A percentile compares a stretch with the other conserved stretches of the same genome.
Conservation (phyloP, 2,329 filamentous ascomycete genomes). For the Fusarium hostae region DNA sequence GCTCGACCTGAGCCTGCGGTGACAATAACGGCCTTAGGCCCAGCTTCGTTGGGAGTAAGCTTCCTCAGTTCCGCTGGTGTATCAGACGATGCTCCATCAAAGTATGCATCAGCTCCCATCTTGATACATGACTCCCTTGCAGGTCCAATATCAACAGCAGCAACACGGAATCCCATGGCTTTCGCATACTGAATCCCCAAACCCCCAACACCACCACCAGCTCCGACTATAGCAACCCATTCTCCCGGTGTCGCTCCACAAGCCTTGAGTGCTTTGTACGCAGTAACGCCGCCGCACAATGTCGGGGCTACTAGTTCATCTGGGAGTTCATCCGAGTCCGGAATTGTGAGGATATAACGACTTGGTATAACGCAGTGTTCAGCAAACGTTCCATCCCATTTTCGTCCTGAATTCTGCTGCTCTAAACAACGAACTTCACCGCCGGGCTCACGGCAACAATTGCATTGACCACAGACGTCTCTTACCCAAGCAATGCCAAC, state of each 20-base stretch:
- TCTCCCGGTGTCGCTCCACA: conserved; percentile 48
- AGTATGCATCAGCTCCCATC: conserved; percentile 51
- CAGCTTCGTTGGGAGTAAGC: background rate
- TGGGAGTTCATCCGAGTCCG: conserved; percentile 38
- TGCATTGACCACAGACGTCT: conserved; percentile 50
- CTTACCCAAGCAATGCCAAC: conserved; percentile 35
- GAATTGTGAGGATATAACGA: conserved; percentile 46
- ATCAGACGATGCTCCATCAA: conserved; percentile 44
- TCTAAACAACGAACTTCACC: conserved; percentile 51
- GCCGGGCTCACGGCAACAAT: conserved; percentile 48
- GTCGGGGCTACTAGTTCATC: conserved; percentile 55
- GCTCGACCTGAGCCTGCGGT: conserved; percentile 46
- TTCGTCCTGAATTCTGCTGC: conserved; percentile 48
- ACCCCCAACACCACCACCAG: conserved; percentile 54
- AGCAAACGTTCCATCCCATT: conserved; percentile 53
- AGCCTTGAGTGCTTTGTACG: conserved; percentile 54
- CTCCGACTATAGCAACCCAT: conserved; percentile 53
- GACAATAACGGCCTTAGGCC: conserved; percentile 47
- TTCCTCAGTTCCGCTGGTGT: conserved; percentile 5
- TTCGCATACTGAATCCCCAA: conserved; percentile 53
- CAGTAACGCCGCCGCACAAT: conserved; percentile 57
- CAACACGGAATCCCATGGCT: conserved; percentile 55
- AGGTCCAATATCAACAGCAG: conserved; percentile 52
- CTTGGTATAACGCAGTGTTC: conserved; percentile 52
- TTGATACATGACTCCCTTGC: conserved; percentile 46